Base-by-base conservation (phyloP, 1,284 basidiomycete genomes). In the Flammula alnicola region DNA sequence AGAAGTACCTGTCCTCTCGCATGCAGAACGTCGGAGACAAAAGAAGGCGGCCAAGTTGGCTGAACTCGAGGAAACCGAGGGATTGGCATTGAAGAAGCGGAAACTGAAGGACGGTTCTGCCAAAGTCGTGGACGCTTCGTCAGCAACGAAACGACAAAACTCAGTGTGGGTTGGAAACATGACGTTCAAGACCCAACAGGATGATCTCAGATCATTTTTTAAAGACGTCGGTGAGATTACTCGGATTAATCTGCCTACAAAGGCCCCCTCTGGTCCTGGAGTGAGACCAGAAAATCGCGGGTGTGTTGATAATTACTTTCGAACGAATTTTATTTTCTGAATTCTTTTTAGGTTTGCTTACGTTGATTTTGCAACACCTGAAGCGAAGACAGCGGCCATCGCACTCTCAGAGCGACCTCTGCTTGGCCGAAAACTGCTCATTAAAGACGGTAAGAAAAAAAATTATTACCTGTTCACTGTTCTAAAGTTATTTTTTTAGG, bases 91-190 rank as follows among this genome's bases (percentile, higher is more conserved):
- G 46, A 79, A 80, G 64, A 80, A 78, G 54, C 72, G 72, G 51
- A 81, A 79, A 57, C 68, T 77, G 12, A 66, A 71, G 41, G 74
- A 76, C 50, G 72, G 68, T 9, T 66, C 64, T 10, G 65, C 63
- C 2, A 59, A 61, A 20, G 57, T 59, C 17, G 55, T 64, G 25
- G 52, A 64, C 26, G 42, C 52, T 3, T 47, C 52, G 6, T 49
- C 52, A 33, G 53, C 57, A 51, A 61, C 57, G 1, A 74, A 83
- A 67, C 80, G 85, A 32, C 83, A 92, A 63, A 87, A 93, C 62
- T 93, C 91, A 3, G 78, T 99, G 29, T 99, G 96, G 93, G 86
- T 98, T 30, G 96, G 97, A 37, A 99, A 99, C 69, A 66, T 99
- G 64, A 83, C 91, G 14, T 99, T 92, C 79, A 91, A 91, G 69